Conservation (phyloP, 179 eudicot genomes). For the Carnegiea gigantea region DNA sequence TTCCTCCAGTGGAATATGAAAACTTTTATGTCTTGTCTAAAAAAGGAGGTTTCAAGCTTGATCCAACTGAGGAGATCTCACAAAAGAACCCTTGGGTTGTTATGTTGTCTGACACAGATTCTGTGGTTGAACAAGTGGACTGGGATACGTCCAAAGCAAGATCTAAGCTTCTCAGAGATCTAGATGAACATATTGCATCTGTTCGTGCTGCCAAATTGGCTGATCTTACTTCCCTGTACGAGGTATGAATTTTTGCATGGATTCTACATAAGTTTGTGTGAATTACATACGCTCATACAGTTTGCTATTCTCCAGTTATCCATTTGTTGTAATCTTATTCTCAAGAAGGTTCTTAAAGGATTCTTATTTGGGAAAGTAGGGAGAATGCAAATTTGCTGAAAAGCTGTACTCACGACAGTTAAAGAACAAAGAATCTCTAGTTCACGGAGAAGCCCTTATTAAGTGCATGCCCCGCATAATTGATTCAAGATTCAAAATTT, state of each 20-base stretch:
- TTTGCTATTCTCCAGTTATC: not conserved
- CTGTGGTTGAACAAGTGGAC: slow-evolving; percentile 64
- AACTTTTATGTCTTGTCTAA: not conserved
- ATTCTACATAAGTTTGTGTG: not conserved
- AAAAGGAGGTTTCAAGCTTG: not conserved
- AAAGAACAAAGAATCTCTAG: too few species aligned
- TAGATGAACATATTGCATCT: slow-evolving; percentile 70
- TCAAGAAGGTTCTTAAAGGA: too few species aligned
- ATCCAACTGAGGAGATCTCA: not conserved
- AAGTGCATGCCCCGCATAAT: too few species aligned
- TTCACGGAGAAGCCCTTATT: too few species aligned
- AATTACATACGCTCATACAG: not conserved
- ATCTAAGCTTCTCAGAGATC: slow-evolving; percentile 81
- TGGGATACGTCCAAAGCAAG: slow-evolving; percentile 86
- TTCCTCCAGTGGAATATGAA: not conserved
- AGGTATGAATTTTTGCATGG: slow-evolving; percentile 48
- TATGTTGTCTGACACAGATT: slow-evolving; percentile 45
- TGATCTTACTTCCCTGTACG: slow-evolving; percentile 70
- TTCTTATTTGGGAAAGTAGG: not conserved
- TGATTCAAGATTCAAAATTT: too few species aligned
- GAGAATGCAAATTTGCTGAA: not conserved
- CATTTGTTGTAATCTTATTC: not conserved
- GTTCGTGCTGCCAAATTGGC: slow-evolving; percentile 80
- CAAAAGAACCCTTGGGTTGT: not conserved
- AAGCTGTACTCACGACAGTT: too few species aligned